Evolutionary conservation across 768 basidiomycete species (phyloP), one percentile per base, ranked within the genome.

Genomic region (Aureoboletus auriporus): DNA sequence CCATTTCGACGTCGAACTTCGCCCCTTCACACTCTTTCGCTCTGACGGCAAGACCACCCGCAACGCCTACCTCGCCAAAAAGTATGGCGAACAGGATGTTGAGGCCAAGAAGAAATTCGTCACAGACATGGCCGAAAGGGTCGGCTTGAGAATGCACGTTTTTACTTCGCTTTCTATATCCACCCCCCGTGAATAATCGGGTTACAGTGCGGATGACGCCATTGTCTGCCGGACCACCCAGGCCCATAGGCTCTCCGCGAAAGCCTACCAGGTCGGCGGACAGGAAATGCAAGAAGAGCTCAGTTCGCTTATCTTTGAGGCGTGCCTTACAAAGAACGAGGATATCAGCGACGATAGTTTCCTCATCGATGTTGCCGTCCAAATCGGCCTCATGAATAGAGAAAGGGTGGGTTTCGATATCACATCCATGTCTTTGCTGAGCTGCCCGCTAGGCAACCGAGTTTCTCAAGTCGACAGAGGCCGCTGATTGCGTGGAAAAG

Each of bases 171-270:
- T 41, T 0, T 9, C 12, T 0, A 12, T 20, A 7, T 13, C 35
- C 6, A 8, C 39, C 20, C 16, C 41, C 11, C 35, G 14, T 26
- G 26, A 30, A 51, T 36, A 23, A 36, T 33, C 17, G 23, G 20
- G 30, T 40, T 27, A 2, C 28, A 77, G 75, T 46, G 53, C 58
- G 7, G 69, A 68, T 45, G 72, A 71, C 28, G 72, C 73, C 2
- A 51, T 59, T 17, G 52, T 78, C 13, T 65, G 68, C 28, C 70
- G 68, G 37, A 73, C 77, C 26, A 70, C 54, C 16, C 60, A 68
- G 13, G 70, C 70, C 3, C 77, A 80, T 51, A 65, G 78, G 27
- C 66, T 79, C 20, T 54, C 77, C 8, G 67, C 66, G 31, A 71
- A 73, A 42, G 75, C 76, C 9, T 74, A 69, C 47, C 61, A 70